phyloP scores from a whole-genome alignment of 2,329 filamentous ascomycete genomes.

The Stemphylium vesicarium region DNA sequence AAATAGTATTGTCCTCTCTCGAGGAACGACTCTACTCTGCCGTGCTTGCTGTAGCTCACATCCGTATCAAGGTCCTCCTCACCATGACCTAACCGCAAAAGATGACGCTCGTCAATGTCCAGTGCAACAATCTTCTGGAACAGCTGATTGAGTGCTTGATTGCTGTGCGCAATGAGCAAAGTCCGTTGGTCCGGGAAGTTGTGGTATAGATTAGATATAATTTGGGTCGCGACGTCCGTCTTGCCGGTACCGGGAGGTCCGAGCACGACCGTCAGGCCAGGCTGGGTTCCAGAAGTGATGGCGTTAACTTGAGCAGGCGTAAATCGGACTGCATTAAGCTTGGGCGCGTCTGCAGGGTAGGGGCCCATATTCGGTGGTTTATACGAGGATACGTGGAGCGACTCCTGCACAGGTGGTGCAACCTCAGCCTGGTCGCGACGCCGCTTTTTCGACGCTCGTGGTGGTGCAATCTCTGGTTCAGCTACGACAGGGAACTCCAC shows the following conservation, averaged over 20 bases:
- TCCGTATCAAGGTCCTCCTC: conserved; percentile 92
- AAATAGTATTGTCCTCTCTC: conserved; percentile 83
- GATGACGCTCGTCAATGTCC: conserved; percentile 93
- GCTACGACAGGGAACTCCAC: conserved; percentile 64
- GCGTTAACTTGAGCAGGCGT: conserved; percentile 91
- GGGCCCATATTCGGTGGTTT: conserved; percentile 87
- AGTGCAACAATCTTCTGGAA: conserved; percentile 98
- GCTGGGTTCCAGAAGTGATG: conserved; percentile 91
- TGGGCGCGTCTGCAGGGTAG: conserved; percentile 84
- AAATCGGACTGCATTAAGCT: conserved; percentile 82
- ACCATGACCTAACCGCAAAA: conserved; percentile 89
- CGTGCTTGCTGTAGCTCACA: conserved; percentile 89
- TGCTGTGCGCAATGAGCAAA: conserved; percentile 92
- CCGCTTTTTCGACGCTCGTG: conserved; percentile 79
- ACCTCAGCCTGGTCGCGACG: conserved; percentile 76
- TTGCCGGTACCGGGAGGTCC: conserved; percentile 97
- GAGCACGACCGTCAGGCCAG: conserved; percentile 90
- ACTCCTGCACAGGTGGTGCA: conserved; percentile 61
- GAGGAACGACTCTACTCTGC: conserved; percentile 92
- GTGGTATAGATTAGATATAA: conserved; percentile 98
- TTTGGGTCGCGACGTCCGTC: conserved; percentile 98
- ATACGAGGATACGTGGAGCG: conserved; percentile 86
- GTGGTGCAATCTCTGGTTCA: conserved; percentile 54
- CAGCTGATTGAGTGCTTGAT: conserved; percentile 95
- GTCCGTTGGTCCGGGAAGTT: conserved; percentile 95